Evolutionary conservation across 805 yeast species (phyloP), one percentile per base, ranked within the genome.

Genomic region (Metahyphopichia silvanorum): DNA sequence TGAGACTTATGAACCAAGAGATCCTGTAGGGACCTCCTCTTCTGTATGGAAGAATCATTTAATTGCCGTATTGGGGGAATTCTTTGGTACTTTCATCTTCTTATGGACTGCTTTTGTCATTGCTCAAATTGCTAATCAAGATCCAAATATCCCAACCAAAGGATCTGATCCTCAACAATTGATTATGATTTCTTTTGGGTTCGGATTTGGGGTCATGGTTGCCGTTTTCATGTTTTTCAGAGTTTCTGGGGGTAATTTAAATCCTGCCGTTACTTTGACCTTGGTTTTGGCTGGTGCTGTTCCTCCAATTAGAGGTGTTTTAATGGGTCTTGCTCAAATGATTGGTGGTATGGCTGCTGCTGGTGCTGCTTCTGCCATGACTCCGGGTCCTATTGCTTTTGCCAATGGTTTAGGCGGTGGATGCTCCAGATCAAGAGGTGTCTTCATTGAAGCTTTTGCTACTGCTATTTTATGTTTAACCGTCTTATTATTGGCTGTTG

Each of bases 271-370:
- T 25, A 81, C 95, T 15, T 67, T 85, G 25, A 66, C 88, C 18
- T 66, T 86, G 53, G 72, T 78, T n/a, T 63, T 83, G 27, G 81
- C 85, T 14, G 74, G 84, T 42, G 91, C 86, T 34, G 71, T 83
- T 39, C 74, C 86, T 25, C 86, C 88, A 35, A 39, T 82, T 20
- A 77, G 93, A 58, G 89, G 83, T 45, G 57, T 67, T 15, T 55
- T 82, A 35, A 77, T 82, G 79, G 61, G 76, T 60, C 28, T 80
- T 34, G 46, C 89, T 25, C 95, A 86, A 66, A 55, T 86, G 51
- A 60, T 85, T 55, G 95, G 84, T 32, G 95, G 95, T 60, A 82
- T 86, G 80, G 87, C 87, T 49, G 95, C 95, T 35, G 95, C 91
- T 35, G 95, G 86, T 58, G 91, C 87, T 27, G 94, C 87, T 30